Evolutionary conservation across 169 alveolate species (phyloP), one percentile per base, ranked within the genome.

Genomic region (Eimeria sp.): DNA sequence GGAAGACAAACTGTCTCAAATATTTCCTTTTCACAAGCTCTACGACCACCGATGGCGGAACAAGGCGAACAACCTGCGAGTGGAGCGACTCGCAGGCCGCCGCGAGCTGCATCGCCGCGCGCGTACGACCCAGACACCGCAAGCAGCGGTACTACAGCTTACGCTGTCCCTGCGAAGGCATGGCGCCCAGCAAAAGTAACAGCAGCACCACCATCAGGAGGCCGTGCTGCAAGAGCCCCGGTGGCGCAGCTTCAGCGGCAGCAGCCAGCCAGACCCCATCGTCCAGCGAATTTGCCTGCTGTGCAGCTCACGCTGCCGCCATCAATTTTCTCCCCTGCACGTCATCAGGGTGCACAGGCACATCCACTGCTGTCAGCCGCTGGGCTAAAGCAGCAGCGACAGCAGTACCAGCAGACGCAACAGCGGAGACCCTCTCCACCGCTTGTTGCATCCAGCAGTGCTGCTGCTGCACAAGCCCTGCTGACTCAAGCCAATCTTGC

Each of bases 81-180:
- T 82, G 90, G 47, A 82, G 47, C 54, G 90, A 47, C 73, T 13
- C 90, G 73, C 90, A n/a, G 10, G 14, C 90, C 72, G 75, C 43
- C 43, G 57, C 61, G 47, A n/a, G 34, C 80, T 27, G 80, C 80
- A 7, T 49, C 47, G n/a, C 80, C 25, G 27, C 51, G 22, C 40
- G 80, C 80, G 9, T 18, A 70, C 22, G 54, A 13, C n/a, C 14
- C 57, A 76, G 63, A 6, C 57, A 43, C 16, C 5, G 45, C 87
- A 43, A 70, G 9, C 80, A 13, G 80, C 80, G 54, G 11, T 47
- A 22, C 20, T 45, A 49, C 67, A 40, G 70, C 67, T 47, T 40
- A 16, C n/a, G 89, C 89, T 78, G 43, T 45, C 3, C 13, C 89
- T 6, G 67, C 43, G 3, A 58, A 58, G 67, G 16, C 67, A 3